These are phyloP conservation scores for Beauveria sp. DNA, from an alignment of 2,329 filamentous ascomycete species.

Conservation along the genomic window DNA sequence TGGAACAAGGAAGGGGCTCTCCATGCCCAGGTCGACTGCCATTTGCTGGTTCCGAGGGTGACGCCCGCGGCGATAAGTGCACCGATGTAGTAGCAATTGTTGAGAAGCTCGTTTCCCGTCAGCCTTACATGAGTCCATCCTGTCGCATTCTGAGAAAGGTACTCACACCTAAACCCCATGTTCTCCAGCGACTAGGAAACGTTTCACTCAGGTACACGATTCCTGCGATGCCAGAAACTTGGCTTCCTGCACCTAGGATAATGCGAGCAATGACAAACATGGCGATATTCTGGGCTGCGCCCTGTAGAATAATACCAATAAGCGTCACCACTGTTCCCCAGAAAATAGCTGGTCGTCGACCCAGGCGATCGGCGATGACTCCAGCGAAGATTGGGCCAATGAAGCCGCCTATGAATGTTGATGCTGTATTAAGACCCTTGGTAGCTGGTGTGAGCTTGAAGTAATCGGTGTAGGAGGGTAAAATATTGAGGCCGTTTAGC, in stretches of 20 bases:
- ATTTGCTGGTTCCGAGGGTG: slow-evolving; percentile 27
- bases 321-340: slow-evolving; percentile 36
- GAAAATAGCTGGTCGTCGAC: slow-evolving; percentile 36
- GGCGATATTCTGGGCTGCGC: slow-evolving; percentile 40
- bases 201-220: slow-evolving; percentile 42
- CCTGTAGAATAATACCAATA: slow-evolving; percentile 37
- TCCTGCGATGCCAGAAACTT: slow-evolving; percentile 34
- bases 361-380: slow-evolving; percentile 31
- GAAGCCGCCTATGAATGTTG: slow-evolving; percentile 43
- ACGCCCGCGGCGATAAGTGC: slow-evolving; percentile 40
- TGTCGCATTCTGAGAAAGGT: neutral
- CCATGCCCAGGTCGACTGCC: slow-evolving; percentile 29
- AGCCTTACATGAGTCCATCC: neutral
- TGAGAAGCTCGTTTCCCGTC: slow-evolving; percentile 13
- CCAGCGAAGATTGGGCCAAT: slow-evolving; percentile 36
- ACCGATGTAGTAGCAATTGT: slow-evolving; percentile 28
- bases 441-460: slow-evolving; percentile 46
- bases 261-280: slow-evolving; percentile 43
- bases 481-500: slow-evolving; percentile 49
- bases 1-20: slow-evolving; percentile 27
- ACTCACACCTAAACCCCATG: slow-evolving; percentile 17
- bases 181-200: slow-evolving; percentile 25
- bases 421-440: slow-evolving; percentile 46
- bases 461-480: slow-evolving; percentile 48
- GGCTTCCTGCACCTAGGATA: slow-evolving; percentile 38